Conservation (phyloP, 768 basidiomycete species). For the Leccinum ochraceum region DNA sequence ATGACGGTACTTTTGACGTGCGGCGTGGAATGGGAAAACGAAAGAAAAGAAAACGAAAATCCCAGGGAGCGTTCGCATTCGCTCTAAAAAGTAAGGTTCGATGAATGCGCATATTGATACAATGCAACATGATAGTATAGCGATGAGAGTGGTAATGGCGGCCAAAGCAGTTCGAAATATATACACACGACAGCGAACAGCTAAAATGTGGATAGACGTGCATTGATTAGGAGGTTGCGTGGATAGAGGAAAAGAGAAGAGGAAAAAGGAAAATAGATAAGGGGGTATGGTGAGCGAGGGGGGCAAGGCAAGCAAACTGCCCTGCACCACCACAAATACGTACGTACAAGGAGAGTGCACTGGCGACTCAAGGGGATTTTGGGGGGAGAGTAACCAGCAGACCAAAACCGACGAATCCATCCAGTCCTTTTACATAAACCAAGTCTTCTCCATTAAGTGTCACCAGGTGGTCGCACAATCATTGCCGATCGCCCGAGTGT, state of each 20-base stretch:
- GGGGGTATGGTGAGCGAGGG: slow-evolving; percentile 7
- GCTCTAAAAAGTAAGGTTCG: background rate
- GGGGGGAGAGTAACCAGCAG: slow-evolving; percentile 10
- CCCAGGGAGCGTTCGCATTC: background rate
- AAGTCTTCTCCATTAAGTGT: slow-evolving; percentile 14
- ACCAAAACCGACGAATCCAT: slow-evolving; percentile 27
- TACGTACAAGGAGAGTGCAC: slow-evolving; percentile 20
- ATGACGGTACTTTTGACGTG: slow-evolving; percentile 16
- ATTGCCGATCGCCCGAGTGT: slow-evolving; percentile 31
- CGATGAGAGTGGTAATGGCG: slow-evolving; percentile 4
- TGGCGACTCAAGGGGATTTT: slow-evolving; percentile 17
- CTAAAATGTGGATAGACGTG: slow-evolving; percentile 21
- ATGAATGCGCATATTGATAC: slow-evolving; percentile 11
- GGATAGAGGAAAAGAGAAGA: background rate
- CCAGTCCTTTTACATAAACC: slow-evolving; percentile 31
- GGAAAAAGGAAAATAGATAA: slow-evolving; percentile 15
- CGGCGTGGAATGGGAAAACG: background rate
- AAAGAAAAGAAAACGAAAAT: background rate
- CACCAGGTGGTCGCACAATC: slow-evolving; percentile 11
- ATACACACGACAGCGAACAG: slow-evolving; percentile 12
- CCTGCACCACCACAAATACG: slow-evolving; percentile 27
- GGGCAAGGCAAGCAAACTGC: slow-evolving; percentile 7
- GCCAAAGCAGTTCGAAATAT: slow-evolving; percentile 10
- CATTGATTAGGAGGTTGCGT: slow-evolving; percentile 20
- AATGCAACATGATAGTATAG: slow-evolving; percentile 27